Percentiles rank a stretch among this genome's conserved stretches.
These are phyloP conservation scores for Elsinoe batatas DNA, from an alignment of 2,329 filamentous ascomycete genomes.

Conservation along the genomic window DNA sequence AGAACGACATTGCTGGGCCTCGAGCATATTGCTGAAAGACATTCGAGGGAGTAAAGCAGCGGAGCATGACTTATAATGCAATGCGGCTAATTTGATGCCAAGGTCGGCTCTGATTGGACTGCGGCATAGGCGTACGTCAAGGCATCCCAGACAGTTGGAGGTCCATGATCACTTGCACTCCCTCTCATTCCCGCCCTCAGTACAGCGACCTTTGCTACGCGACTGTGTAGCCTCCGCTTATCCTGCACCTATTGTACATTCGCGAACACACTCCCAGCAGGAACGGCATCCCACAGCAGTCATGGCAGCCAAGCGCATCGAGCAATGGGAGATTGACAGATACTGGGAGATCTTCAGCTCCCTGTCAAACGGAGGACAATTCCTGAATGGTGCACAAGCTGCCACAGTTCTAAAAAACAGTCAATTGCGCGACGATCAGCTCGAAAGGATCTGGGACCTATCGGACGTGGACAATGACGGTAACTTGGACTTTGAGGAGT, in stretches of 20 bases:
- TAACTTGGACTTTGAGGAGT: constrained; percentile 97
- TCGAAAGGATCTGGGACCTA: constrained; percentile 96
- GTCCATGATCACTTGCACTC: too few species aligned
- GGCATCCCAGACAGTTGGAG: neutral
- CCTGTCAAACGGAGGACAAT: constrained; percentile 52
- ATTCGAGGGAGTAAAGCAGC: too few species aligned
- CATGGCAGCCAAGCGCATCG: constrained; percentile 45
- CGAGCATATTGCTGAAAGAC: too few species aligned
- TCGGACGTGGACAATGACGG: constrained; percentile 96
- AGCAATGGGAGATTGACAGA: constrained; percentile 64
- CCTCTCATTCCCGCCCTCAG: too few species aligned
- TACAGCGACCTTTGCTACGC: too few species aligned
- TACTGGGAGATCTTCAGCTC: constrained; percentile 74
- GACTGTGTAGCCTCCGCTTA: too few species aligned
- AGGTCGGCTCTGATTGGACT: neutral
- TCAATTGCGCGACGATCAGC: constrained; percentile 64
- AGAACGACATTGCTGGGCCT: too few species aligned
- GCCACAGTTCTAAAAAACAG: constrained; percentile 65
- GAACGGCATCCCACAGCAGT: neutral
- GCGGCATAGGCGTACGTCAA: neutral
- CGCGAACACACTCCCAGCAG: too few species aligned
- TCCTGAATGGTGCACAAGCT: constrained; percentile 59
- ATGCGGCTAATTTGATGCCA: neutral
- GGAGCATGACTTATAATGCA: too few species aligned
- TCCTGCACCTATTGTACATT: too few species aligned